Base-by-base conservation (phyloP, 225 moss, liverwort and hornwort species). In the Climacium dendroides region DNA sequence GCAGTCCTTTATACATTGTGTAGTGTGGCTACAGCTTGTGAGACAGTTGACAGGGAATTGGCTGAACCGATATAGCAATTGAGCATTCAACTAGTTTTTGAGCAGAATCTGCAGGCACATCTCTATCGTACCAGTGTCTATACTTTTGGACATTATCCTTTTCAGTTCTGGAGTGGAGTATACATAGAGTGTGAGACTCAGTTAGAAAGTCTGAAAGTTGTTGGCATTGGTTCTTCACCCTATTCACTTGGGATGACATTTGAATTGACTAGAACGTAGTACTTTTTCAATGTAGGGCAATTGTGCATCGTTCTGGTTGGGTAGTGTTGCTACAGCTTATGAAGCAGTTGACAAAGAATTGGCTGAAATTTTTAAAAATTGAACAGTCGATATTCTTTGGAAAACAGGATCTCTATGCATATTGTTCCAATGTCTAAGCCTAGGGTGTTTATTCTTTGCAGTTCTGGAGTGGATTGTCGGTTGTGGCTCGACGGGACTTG, bases 381-480 rank as follows among this genome's bases (percentile, higher is more conserved):
- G 74, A 67, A 29, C 9, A 22, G 32, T 67, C 10, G 10, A 47
- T 19, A 78, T 52, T 69, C 45, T 72, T 71, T 45, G 9, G 32
- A 74, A 82, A 86, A 80, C 66, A 81, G 59, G 45, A 53, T 59
- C 18, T 52, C n/a, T 80, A 77, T 86, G 79, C 79, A 43, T 79
- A 57, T 52, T 74, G 65, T 57, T 86, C 45, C 66, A 83, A 30
- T 86, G 47, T 74, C 86, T 90, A 69, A 91, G 83, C 66, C 37
- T 50, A 90, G 86, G 67, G 59, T 85, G 83, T 86, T 80, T 47
- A n/a, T 57, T 91, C 62, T 89, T 83, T 86, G 90, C 99, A 99
- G 99, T 99, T 99, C 92, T 99, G 99, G 99, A 97, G 95, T 92
- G 97, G 92, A 77, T 92, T 99, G 54, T 95, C 96, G 65, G 92